Percentiles rank a stretch among this genome's conserved stretches.
Conservation (phyloP, 768 basidiomycete species). For the Dacryopinax spathularia region DNA sequence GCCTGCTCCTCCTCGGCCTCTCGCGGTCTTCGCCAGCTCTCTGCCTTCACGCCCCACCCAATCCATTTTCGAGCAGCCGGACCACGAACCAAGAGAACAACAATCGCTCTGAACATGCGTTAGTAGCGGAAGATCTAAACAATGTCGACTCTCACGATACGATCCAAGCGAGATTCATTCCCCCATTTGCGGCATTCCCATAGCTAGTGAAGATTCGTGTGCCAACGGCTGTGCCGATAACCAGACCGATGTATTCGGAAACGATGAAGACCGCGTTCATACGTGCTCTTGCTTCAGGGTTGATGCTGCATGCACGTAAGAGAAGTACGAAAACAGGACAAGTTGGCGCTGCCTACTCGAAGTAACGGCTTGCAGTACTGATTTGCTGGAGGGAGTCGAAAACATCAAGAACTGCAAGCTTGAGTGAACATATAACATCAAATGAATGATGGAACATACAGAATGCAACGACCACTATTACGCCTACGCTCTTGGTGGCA, state of each 20-base stretch:
- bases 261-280: constrained; percentile 66
- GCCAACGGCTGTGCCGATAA: constrained; percentile 65
- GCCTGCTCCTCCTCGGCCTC: too few species aligned
- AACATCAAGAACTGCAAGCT: constrained; percentile 35
- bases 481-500: constrained; percentile 25
- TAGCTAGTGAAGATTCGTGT: constrained; percentile 41
- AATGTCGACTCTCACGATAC: not conserved
- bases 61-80: too few species aligned
- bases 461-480: not conserved
- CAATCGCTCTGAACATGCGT: too few species aligned
- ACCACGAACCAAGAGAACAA: too few species aligned
- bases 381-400: constrained; percentile 65
- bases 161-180: not conserved
- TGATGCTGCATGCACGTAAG: constrained; percentile 20
- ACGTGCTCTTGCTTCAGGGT: constrained; percentile 43
- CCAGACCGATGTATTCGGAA: constrained; percentile 56
- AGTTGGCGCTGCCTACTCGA: constrained; percentile 39
- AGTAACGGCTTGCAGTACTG: constrained; percentile 45
- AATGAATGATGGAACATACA: not conserved
- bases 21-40: too few species aligned
- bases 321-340: too few species aligned
- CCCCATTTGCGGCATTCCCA: not conserved
- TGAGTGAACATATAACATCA: not conserved
- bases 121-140: too few species aligned
- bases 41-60: too few species aligned